These are phyloP conservation scores for Camillea tinctor DNA, from an alignment of 2,329 filamentous ascomycete species.

Conservation along the genomic window DNA sequence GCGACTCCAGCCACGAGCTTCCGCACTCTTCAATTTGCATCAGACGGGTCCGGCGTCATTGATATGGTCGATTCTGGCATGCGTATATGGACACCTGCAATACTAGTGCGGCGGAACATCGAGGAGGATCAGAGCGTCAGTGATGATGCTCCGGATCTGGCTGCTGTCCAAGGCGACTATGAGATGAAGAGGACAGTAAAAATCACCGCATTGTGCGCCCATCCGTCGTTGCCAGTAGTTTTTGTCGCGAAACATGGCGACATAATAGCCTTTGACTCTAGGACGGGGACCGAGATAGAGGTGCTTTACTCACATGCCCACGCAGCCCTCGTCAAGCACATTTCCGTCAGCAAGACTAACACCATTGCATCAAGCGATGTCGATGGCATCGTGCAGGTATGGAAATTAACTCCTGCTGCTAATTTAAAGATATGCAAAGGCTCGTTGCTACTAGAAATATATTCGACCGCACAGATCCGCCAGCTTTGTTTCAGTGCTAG, in stretches of 20 bases:
- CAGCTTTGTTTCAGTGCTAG: constrained; percentile 12
- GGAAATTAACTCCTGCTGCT: constrained; percentile 1
- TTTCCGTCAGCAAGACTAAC: constrained; percentile 4
- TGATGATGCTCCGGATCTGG: constrained; percentile 7
- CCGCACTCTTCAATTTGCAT: constrained; percentile 20
- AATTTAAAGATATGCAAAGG: not conserved
- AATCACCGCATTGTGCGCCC: constrained; percentile 15
- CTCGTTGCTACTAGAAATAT: not conserved
- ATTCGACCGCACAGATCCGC: constrained; percentile 2
- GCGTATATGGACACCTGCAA: constrained; percentile 23
- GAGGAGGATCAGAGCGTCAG: constrained; percentile 21
- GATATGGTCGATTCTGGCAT: constrained; percentile 22
- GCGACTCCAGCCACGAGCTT: constrained; percentile 11
- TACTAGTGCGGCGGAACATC: constrained; percentile 18
- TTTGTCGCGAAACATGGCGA: constrained; percentile 18
- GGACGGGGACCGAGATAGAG: constrained; percentile 4
- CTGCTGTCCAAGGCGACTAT: constrained; percentile 11
- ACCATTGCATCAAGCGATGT: constrained; percentile 8
- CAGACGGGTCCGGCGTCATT: constrained; percentile 18
- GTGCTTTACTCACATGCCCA: constrained; percentile 13
- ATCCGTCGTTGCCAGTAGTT: constrained; percentile 11
- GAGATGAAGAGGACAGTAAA: constrained; percentile 8
- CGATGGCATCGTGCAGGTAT: constrained; percentile 7
- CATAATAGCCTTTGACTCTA: constrained; percentile 11
- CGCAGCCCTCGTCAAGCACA: constrained; percentile 4